Percentiles rank a stretch among this genome's conserved stretches.
Evolutionary conservation across 176 grass and related monocot genomes (phyloP).

Genomic region (Leersia perrieri): DNA sequence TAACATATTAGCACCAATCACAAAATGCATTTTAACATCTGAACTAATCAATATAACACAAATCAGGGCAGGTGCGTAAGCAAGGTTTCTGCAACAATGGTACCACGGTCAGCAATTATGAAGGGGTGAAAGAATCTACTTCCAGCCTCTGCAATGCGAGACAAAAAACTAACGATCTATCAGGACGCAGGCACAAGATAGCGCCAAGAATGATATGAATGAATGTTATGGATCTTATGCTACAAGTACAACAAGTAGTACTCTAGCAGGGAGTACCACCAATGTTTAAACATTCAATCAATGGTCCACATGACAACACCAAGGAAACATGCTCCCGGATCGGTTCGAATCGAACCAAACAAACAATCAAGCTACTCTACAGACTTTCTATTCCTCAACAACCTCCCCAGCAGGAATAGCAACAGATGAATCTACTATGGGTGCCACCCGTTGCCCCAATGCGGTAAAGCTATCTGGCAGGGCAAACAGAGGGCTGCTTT

Average conservation of each 20-base stretch:
- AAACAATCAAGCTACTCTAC: not conserved
- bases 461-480: conserved; percentile 36
- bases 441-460: not conserved
- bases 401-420: conserved; percentile 37
- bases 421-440: not conserved
- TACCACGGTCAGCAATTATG: not conserved
- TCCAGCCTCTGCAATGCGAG: not conserved
- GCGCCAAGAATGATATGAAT: not conserved
- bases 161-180: not conserved
- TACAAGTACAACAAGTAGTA: not conserved
- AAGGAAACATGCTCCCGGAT: not conserved
- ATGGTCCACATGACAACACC: not conserved
- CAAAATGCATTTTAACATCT: not conserved
- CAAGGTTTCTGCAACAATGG: not conserved
- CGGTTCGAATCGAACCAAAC: not conserved
- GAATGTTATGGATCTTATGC: not conserved
- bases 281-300: not conserved
- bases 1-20: not conserved
- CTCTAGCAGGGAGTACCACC: not conserved
- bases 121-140: not conserved
- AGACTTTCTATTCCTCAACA: not conserved
- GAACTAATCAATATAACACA: no score
- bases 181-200: not conserved
- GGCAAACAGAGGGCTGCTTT: not conserved
- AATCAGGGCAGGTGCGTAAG: no score